phyloP scores from a whole-genome alignment of 441 rosid genomes.

The Brassica balearica region DNA sequence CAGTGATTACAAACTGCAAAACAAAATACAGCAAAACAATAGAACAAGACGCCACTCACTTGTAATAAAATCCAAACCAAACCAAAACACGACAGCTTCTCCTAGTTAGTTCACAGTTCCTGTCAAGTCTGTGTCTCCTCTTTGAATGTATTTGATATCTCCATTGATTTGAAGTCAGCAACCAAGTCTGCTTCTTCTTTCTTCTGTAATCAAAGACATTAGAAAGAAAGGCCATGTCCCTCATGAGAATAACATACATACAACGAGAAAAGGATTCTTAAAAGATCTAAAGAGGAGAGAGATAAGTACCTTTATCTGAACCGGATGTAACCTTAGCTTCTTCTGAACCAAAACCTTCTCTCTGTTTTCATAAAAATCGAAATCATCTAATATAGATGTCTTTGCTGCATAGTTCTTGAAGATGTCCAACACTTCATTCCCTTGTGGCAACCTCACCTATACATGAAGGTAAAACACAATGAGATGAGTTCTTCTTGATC shows the following conservation, averaged over 20 bases:
- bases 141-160: not conserved
- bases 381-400: constrained; percentile 58
- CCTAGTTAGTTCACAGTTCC: not conserved
- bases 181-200: constrained; percentile 4
- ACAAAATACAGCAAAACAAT: not conserved
- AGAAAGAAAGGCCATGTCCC: not conserved
- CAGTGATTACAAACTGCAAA: not conserved
- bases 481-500: constrained; percentile 17
- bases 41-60: not conserved
- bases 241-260: constrained; percentile 14
- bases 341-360: constrained; percentile 56
- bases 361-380: constrained; percentile 55
- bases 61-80: not conserved
- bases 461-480: constrained; percentile 2
- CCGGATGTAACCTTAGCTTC: constrained; percentile 44
- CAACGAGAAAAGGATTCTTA: not conserved
- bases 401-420: constrained; percentile 51
- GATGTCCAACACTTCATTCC: constrained; percentile 54
- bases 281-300: constrained; percentile 7
- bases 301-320: constrained; percentile 28
- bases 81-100: not conserved
- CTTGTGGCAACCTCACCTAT: constrained; percentile 53
- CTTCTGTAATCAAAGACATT: constrained; percentile 18
- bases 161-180: not conserved
- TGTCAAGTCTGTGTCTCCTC: not conserved